These are phyloP conservation scores for Kluyveromyces sp. DNA, from an alignment of 1,139 yeast species.

Conservation along the genomic window DNA sequence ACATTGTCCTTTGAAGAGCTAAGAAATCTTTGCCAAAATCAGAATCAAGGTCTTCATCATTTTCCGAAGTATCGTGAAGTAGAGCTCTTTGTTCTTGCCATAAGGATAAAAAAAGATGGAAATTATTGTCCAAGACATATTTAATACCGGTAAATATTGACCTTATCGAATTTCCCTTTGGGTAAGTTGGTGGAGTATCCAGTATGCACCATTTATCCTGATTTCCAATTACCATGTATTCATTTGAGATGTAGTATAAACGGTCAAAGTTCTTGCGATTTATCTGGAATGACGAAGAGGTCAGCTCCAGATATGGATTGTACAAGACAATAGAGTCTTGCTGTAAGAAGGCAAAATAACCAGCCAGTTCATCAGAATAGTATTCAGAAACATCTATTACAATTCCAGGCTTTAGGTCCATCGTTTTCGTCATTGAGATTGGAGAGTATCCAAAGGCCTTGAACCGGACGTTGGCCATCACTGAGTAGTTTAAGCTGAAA, in stretches of 20 bases:
- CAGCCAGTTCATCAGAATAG: conserved; percentile 16
- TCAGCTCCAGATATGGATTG: conserved; percentile 58
- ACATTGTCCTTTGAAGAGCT: conserved; percentile 1
- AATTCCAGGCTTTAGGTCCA: conserved; percentile 12
- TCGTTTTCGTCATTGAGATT: conserved; percentile 21
- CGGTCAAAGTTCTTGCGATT: conserved; percentile 20
- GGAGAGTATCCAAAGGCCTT: conserved; percentile 25
- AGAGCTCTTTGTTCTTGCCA: conserved; percentile 45
- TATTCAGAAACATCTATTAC: conserved; percentile 15
- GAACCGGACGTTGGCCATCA: conserved; percentile 21
- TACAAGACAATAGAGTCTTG: conserved; percentile 40
- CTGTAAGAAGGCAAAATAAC: conserved; percentile 19
- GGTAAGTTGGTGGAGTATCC: conserved; percentile 29
- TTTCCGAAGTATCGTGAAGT: conserved; percentile 10
- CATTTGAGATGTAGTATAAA: conserved; percentile 17
- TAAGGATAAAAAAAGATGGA: conserved; percentile 49
- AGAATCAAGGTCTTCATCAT: conserved; percentile 4
- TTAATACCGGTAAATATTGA: conserved; percentile 44
- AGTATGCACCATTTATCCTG: conserved; percentile 7
- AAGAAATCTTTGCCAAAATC: conserved; percentile 6
- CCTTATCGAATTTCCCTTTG: conserved; percentile 38
- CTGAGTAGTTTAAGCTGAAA: conserved; percentile 33
- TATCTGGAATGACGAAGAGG: conserved; percentile 37
- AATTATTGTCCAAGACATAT: conserved; percentile 50
- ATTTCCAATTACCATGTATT: conserved; percentile 16